A percentile compares a stretch with the other conserved stretches of the same genome.
Conservation (phyloP, 129 eudicot species). For the Artemisia annua region DNA sequence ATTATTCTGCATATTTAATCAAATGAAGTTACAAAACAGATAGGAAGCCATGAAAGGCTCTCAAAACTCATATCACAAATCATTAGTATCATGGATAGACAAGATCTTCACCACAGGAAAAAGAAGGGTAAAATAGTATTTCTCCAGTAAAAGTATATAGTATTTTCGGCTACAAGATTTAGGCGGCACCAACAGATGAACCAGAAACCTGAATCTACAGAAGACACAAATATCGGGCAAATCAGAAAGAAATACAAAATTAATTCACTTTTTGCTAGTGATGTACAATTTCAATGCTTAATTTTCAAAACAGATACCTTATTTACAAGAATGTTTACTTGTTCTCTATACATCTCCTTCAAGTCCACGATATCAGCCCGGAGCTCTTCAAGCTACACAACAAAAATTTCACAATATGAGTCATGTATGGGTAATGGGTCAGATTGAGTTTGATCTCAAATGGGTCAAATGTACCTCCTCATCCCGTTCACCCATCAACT, state of each 20-base stretch:
- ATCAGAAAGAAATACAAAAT: not conserved
- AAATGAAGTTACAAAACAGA: slow-evolving; percentile 21
- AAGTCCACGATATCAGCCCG: slow-evolving; percentile 94
- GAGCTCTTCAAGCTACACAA: slow-evolving; percentile 85
- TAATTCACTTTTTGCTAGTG: not conserved
- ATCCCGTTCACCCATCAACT: slow-evolving; percentile 99
- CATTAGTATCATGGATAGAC: not conserved
- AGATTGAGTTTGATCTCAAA: not conserved
- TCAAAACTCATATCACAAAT: slow-evolving; percentile 13
- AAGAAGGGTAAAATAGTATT: slow-evolving; percentile 4
- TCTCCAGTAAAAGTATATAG: slow-evolving; percentile 13
- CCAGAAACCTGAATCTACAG: slow-evolving; percentile 29
- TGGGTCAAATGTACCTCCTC: slow-evolving; percentile 69
- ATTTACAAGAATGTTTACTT: slow-evolving; percentile 92
- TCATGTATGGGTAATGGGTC: not conserved
- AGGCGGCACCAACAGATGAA: slow-evolving; percentile 27
- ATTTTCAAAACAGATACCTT: slow-evolving; percentile 39
- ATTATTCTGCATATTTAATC: slow-evolving; percentile 10
- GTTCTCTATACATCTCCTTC: slow-evolving; percentile 98
- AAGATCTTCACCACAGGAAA: slow-evolving; percentile 7
- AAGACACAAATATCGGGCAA: not conserved
- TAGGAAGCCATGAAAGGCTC: not conserved
- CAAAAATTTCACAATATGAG: not conserved
- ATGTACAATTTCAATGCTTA: not conserved
- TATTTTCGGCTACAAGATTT: slow-evolving; percentile 15